Percentiles rank a stretch among this genome's conserved stretches.
Conservation (phyloP, 345 rosid species). For the Mercurialis annua region DNA sequence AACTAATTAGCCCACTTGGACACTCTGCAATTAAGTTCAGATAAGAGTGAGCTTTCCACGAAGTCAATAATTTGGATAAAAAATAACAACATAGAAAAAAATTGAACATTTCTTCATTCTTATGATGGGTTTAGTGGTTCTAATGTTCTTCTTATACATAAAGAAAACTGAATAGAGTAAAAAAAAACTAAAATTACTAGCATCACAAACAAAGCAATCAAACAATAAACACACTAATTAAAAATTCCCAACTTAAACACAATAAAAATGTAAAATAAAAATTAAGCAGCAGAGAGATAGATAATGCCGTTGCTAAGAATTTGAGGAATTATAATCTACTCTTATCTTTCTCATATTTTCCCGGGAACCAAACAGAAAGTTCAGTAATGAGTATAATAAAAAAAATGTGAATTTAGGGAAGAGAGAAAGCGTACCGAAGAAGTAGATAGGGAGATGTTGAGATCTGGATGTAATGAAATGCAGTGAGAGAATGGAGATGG, state of each 20-base stretch:
- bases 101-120: not conserved
- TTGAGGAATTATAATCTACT: not conserved
- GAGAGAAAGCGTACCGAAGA: not conserved
- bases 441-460: too few relatives aligned
- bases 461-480: too few relatives aligned
- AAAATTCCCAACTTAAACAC: not conserved
- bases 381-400: too few relatives aligned
- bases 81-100: too few relatives aligned
- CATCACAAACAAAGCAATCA: not conserved
- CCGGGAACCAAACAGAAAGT: not conserved
- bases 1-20: slow-evolving; percentile 17
- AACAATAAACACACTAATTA: too few relatives aligned
- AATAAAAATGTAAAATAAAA: not conserved
- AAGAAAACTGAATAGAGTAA: not conserved
- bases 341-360: not conserved
- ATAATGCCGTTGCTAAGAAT: not conserved
- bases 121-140: too few relatives aligned
- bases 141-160: not conserved
- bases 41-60: not conserved
- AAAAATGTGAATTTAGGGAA: not conserved
- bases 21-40: slow-evolving; percentile 12
- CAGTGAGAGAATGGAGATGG: too few relatives aligned
- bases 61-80: not conserved
- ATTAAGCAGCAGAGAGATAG: not conserved
- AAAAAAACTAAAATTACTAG: not conserved